phyloP scores from a whole-genome alignment of 495 filamentous ascomycete genomes.

The Chaetomium tenue region DNA sequence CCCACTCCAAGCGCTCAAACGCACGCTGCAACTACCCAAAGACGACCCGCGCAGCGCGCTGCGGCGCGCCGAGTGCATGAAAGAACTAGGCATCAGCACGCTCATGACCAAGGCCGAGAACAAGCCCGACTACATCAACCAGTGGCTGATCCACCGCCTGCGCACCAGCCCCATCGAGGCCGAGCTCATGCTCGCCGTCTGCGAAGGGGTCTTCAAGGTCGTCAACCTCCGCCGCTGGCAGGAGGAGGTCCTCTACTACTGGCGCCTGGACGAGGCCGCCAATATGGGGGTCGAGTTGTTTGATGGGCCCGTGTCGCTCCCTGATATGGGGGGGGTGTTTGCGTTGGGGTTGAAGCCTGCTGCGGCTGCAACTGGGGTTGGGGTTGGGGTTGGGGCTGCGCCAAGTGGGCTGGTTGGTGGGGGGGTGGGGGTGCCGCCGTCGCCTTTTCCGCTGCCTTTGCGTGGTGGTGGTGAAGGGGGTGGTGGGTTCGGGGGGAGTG shows the following conservation, averaged over 20 bases:
- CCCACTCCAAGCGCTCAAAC: conserved; percentile 25
- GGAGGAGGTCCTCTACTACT: conserved; percentile 45
- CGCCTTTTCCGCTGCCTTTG: not conserved
- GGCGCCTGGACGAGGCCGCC: conserved; percentile 43
- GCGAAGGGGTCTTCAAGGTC: conserved; percentile 36
- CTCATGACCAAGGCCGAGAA: conserved; percentile 35
- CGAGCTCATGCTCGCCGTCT: conserved; percentile 42
- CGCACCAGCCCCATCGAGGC: conserved; percentile 46
- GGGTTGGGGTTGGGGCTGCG: not conserved
- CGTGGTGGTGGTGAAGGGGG: not conserved
- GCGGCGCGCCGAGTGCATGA: conserved; percentile 31
- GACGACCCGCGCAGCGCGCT: conserved; percentile 27
- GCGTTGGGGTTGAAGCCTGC: too few relatives aligned
- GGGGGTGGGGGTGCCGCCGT: not conserved
- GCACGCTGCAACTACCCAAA: conserved; percentile 27
- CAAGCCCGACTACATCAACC: conserved; percentile 46
- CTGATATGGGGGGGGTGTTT: too few relatives aligned
- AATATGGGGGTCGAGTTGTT: not conserved
- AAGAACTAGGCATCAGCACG: conserved; percentile 37
- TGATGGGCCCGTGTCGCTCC: not conserved
- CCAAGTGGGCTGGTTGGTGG: not conserved
- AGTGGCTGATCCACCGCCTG: conserved; percentile 49
- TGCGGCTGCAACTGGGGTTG: not conserved
- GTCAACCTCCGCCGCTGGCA: conserved; percentile 46
- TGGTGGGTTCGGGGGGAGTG: conserved; percentile 8